Evolutionary conservation across 192 early-diverging fungal species (phyloP).

Genomic region (Backusella sp.): DNA sequence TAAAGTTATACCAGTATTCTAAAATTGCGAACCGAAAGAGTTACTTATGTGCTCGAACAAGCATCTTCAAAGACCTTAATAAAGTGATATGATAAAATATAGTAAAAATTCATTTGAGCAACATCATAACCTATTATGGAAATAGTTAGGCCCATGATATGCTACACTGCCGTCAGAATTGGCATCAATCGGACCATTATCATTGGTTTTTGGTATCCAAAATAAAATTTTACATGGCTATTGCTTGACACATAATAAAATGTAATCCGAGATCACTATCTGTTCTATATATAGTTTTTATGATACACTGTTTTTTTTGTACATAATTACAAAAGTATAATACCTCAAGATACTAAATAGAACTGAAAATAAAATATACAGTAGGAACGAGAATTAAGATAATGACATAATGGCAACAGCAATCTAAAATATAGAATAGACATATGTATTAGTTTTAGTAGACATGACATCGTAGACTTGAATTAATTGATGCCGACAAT

Average conservation of each 20-base stretch:
- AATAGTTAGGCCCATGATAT: background rate
- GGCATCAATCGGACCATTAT: background rate
- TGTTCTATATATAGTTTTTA: background rate
- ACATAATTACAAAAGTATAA: background rate
- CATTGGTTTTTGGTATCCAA: background rate
- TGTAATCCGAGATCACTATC: background rate
- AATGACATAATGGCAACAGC: background rate
- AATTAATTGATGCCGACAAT: background rate
- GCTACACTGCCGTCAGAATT: background rate
- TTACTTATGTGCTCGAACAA: background rate
- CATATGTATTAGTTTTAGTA: background rate
- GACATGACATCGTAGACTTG: background rate
- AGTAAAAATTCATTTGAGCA: background rate
- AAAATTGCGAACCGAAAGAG: background rate
- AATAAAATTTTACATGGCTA: background rate
- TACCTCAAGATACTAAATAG: background rate
- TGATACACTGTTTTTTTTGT: background rate
- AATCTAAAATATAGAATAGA: background rate
- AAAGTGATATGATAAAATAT: background rate
- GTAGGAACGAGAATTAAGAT: background rate
- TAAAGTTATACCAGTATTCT: background rate
- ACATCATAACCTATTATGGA: background rate
- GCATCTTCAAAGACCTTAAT: background rate
- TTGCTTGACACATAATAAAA: background rate
- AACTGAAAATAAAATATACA: background rate